phyloP scores from a whole-genome alignment of 2,329 filamentous ascomycete genomes.

The Akanthomyces dipterigenus region DNA sequence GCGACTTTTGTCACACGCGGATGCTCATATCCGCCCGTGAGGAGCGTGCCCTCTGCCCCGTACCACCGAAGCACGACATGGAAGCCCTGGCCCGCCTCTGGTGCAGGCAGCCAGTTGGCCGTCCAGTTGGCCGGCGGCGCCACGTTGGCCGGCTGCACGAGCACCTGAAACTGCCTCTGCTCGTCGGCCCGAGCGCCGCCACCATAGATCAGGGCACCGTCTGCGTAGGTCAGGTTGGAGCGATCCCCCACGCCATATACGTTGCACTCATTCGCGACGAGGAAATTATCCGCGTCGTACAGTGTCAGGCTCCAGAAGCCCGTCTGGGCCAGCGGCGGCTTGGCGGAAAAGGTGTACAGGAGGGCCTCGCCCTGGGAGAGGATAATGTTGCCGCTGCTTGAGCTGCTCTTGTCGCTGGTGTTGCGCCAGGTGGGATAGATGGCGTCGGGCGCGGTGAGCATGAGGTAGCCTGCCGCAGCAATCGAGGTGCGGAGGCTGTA shows the following conservation, averaged over 20 bases:
- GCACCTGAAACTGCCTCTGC: conserved; percentile 19
- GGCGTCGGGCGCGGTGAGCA: conserved; percentile 11
- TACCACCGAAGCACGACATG: not conserved
- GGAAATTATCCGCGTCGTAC: conserved; percentile 18
- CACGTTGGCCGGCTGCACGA: conserved; percentile 21
- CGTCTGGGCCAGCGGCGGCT: conserved; percentile 3
- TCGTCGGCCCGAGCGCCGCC: not conserved
- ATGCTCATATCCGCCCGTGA: not conserved
- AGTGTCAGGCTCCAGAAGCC: conserved; percentile 23
- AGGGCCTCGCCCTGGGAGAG: conserved; percentile 7
- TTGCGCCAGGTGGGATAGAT: conserved; percentile 13
- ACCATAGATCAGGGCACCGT: conserved; percentile 16
- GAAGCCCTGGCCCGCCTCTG: not conserved
- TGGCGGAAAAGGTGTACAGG: conserved; percentile 12
- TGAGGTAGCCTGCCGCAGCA: conserved; percentile 10
- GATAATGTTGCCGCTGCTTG: not conserved
- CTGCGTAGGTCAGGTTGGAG: conserved; percentile 20
- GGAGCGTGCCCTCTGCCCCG: not conserved
- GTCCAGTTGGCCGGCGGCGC: conserved; percentile 22
- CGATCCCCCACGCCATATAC: conserved; percentile 21
- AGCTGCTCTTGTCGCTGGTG: not conserved
- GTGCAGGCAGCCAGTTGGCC: conserved; percentile 14
- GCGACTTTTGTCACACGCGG: not conserved
- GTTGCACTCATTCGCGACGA: conserved; percentile 20
- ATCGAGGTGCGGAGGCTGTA: conserved; percentile 4